phyloP scores from a whole-genome alignment of 2,329 filamentous ascomycete genomes.

The Fonsecaea multimorphosa region DNA sequence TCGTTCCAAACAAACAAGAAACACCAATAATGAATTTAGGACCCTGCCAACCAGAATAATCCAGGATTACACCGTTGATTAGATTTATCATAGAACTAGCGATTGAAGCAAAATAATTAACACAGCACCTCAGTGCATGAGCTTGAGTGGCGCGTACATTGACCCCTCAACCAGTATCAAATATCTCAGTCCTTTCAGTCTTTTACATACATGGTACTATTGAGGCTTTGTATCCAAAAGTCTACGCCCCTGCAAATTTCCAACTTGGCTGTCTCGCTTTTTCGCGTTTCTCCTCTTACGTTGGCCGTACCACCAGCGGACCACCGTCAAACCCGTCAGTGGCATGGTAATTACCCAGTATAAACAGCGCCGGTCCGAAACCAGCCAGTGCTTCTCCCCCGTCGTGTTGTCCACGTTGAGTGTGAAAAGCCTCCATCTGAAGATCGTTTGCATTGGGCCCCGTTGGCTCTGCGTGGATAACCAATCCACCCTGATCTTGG shows the following conservation, averaged over 20 bases:
- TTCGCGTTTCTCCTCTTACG: slow-evolving; percentile 4
- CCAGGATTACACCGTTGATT: slow-evolving; percentile 20
- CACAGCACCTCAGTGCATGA: no score
- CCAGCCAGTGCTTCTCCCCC: slow-evolving; percentile 36
- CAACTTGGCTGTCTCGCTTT: not conserved
- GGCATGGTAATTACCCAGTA: slow-evolving; percentile 45
- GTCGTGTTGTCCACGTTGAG: slow-evolving; percentile 33
- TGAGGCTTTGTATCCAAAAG: no score
- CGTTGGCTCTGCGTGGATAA: no score
- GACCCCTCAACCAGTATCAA: no score
- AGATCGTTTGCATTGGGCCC: slow-evolving; percentile 42
- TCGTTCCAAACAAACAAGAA: slow-evolving; percentile 15
- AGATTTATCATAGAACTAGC: slow-evolving; percentile 17
- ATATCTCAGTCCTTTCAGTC: no score
- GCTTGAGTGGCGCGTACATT: no score
- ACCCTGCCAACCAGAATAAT: slow-evolving; percentile 5
- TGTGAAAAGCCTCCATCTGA: slow-evolving; percentile 47
- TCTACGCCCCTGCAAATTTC: not conserved
- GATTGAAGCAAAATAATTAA: slow-evolving; percentile 11
- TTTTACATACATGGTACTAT: no score
- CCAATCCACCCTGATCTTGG: no score
- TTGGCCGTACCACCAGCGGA: slow-evolving; percentile 37
- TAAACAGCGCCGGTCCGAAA: slow-evolving; percentile 43
- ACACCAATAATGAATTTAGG: slow-evolving; percentile 23
- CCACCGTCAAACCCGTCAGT: slow-evolving; percentile 41